These are phyloP conservation scores for Serendipita vermifera DNA, from an alignment of 768 basidiomycete species.

Conservation along the genomic window DNA sequence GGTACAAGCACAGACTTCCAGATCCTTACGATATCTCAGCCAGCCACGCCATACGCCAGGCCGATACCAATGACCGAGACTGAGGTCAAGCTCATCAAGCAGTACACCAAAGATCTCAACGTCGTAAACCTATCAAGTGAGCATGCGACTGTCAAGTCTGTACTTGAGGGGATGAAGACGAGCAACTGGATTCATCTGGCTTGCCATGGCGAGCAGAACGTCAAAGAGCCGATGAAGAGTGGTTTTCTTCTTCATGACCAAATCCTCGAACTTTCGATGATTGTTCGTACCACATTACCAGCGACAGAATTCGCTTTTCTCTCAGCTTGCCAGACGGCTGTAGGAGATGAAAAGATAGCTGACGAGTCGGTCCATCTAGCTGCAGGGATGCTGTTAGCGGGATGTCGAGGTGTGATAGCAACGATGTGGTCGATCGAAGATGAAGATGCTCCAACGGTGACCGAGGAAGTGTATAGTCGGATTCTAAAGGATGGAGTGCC, in stretches of 20 bases:
- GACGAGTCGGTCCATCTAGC: constrained; percentile 24
- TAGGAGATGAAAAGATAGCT: constrained; percentile 17
- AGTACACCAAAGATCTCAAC: neutral
- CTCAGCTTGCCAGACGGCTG: constrained; percentile 23
- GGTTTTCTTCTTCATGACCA: constrained; percentile 20
- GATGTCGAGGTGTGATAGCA: constrained; percentile 25
- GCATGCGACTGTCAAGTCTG: neutral
- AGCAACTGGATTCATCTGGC: constrained; percentile 23
- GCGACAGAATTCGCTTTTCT: constrained; percentile 23
- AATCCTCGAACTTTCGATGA: constrained; percentile 17
- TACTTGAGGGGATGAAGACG: neutral
- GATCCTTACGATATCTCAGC: constrained; percentile 16
- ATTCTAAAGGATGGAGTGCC: neutral
- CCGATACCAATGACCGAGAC: constrained; percentile 14
- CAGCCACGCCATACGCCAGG: constrained; percentile 13
- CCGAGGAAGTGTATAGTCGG: constrained; percentile 23
- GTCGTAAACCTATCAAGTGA: neutral
- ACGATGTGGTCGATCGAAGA: constrained; percentile 29
- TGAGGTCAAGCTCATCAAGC: constrained; percentile 8
- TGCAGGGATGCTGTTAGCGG: constrained; percentile 23
- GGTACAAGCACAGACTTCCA: neutral
- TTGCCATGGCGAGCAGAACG: constrained; percentile 22
- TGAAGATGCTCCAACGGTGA: constrained; percentile 25
- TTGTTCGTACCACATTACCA: constrained; percentile 14
- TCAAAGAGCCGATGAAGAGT: constrained; percentile 20